These are phyloP conservation scores for Tulasnella sp. DNA, from an alignment of 768 basidiomycete species.

Conservation along the genomic window DNA sequence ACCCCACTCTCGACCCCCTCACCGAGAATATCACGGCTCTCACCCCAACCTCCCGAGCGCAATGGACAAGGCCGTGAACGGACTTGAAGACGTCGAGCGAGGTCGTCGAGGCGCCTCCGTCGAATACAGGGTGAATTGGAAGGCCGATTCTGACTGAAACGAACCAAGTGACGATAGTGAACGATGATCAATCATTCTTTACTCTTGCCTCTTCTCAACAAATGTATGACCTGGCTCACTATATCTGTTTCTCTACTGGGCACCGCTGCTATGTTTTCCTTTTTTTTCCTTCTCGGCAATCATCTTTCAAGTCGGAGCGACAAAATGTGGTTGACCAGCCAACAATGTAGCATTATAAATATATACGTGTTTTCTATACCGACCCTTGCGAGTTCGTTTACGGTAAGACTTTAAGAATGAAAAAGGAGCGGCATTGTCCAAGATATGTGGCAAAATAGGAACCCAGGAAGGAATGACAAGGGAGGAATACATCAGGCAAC, in stretches of 20 bases:
- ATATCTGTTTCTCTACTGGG: neutral
- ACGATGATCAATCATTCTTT: neutral
- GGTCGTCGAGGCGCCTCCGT: neutral
- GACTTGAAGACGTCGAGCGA: neutral
- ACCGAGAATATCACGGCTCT: neutral
- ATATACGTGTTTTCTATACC: neutral
- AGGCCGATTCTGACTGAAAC: neutral
- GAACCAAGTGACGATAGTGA: neutral
- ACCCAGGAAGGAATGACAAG: neutral
- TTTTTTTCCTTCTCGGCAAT: neutral
- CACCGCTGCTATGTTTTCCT: neutral
- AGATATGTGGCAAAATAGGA: neutral
- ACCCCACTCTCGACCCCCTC: neutral
- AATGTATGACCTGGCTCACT: neutral
- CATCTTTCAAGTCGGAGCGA: neutral
- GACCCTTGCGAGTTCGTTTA: neutral
- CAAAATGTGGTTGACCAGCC: neutral
- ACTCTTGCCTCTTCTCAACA: neutral
- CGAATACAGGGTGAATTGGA: neutral
- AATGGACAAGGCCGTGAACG: neutral
- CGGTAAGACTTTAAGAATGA: neutral
- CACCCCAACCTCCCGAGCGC: neutral
- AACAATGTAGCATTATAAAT: slow-evolving; percentile 11
- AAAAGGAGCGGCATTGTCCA: neutral
- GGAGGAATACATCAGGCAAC: neutral